phyloP scores from a whole-genome alignment of 2,329 filamentous ascomycete species.

The Eurotiales sp. region DNA sequence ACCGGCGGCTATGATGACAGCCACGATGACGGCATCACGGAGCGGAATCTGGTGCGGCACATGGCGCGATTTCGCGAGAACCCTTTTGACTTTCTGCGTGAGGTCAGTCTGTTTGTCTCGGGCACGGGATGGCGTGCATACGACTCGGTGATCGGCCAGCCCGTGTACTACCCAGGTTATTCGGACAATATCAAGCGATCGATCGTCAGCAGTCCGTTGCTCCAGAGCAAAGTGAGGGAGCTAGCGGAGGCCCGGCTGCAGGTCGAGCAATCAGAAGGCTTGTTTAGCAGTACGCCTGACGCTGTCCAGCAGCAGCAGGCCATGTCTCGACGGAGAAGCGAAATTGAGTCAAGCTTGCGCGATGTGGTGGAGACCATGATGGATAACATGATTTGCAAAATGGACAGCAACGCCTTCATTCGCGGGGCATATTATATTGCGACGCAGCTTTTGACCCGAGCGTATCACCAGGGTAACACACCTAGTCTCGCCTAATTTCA shows the following conservation, averaged over 20 bases:
- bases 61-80: slow-evolving; percentile 80
- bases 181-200: slow-evolving; percentile 80
- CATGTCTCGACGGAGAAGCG: slow-evolving; percentile 38
- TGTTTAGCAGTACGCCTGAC: slow-evolving; percentile 48
- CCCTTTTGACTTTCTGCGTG: slow-evolving; percentile 77
- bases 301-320: slow-evolving; percentile 27
- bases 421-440: slow-evolving; percentile 83
- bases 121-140: slow-evolving; percentile 95
- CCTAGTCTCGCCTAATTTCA: background rate
- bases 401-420: slow-evolving; percentile 92
- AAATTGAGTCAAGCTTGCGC: slow-evolving; percentile 68
- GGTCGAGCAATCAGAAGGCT: slow-evolving; percentile 72
- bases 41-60: slow-evolving; percentile 57
- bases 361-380: slow-evolving; percentile 84
- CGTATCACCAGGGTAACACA: slow-evolving; percentile 78
- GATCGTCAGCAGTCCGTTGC: slow-evolving; percentile 70
- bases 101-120: slow-evolving; percentile 88
- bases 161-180: slow-evolving; percentile 90
- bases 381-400: slow-evolving; percentile 97
- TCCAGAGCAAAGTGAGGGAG: slow-evolving; percentile 70
- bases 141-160: slow-evolving; percentile 83
- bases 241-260: slow-evolving; percentile 70
- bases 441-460: slow-evolving; percentile 83
- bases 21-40: slow-evolving; percentile 47
- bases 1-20: slow-evolving; percentile 34